phyloP scores from a whole-genome alignment of 2,329 filamentous ascomycete genomes.

The Ophiosphaerella herpotricha region DNA sequence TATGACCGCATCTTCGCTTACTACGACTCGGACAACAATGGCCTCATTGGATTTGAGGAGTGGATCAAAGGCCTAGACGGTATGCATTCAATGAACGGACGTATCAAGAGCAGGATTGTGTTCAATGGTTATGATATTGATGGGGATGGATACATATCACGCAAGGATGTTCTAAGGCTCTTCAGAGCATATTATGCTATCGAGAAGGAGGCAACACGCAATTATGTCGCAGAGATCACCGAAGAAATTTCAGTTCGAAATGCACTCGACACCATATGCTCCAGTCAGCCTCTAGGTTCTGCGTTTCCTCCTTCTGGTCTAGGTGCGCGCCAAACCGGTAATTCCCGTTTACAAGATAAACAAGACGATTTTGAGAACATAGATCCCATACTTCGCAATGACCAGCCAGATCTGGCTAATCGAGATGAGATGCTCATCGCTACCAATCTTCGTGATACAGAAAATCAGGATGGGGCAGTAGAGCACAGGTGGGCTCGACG shows the following conservation, averaged over 20 bases:
- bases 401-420: conserved; percentile 27
- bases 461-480: conserved; percentile 37
- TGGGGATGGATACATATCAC: conserved; percentile 80
- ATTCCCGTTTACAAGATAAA: conserved; percentile 38
- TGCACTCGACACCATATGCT: conserved; percentile 47
- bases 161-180: conserved; percentile 87
- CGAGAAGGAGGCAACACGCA: conserved; percentile 85
- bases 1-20: conserved; percentile 97
- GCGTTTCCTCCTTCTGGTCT: conserved; percentile 48
- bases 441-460: conserved; percentile 13
- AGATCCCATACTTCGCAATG: conserved; percentile 27
- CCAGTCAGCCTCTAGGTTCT: conserved; percentile 53
- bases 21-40: conserved; percentile 89
- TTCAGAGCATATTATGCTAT: conserved; percentile 92
- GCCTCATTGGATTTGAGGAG: conserved; percentile 88
- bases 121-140: conserved; percentile 93
- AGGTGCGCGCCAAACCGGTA: conserved; percentile 22
- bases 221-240: conserved; percentile 76
- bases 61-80: conserved; percentile 82
- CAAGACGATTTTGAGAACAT: conserved; percentile 37
- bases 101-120: conserved; percentile 60
- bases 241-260: conserved; percentile 71
- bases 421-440: conserved; percentile 21
- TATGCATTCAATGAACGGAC: conserved; percentile 55
- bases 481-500: conserved; percentile 75